Evolutionary conservation across 768 basidiomycete species (phyloP), one percentile per base, ranked within the genome.

Genomic region (Boletellus emodensis): DNA sequence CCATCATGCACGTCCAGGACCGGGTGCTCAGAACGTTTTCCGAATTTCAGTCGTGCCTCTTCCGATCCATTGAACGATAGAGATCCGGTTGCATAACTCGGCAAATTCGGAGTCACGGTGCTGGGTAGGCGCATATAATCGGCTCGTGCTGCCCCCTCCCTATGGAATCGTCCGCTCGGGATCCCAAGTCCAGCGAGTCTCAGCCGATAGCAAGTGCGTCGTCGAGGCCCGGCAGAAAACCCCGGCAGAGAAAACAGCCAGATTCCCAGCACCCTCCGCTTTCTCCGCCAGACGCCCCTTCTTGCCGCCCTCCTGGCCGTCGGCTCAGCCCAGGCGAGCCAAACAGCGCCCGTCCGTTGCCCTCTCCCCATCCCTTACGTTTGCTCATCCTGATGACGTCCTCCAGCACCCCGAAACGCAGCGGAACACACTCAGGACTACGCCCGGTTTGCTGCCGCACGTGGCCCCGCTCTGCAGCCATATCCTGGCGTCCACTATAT

Each of bases 401-500:
- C 40, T 17, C 30, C 49, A 62, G 55, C 47, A 11, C 42, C 64
- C 44, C 53, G 56, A 54, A 57, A 40, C 44, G 39, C 53, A 37
- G 44, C 55, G 38, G 54, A 59, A 36, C 63, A 59, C 39, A 15
- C 51, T 20, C 61, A 67, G 49, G 65, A 65, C 49, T 49, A 61
- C 56, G 18, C 59, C 36, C 71, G 64, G 37, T 55, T 69, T 50
- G 66, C 59, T 65, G 62, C 54, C 65, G 74, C 64, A 64, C 79
- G 63, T 65, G 68, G 59, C 35, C 67, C 64, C 43, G 65, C 70
- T 51, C 75, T 78, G 54, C 80, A 79, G 59, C 77, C 81, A 14
- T 83, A 82, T 65, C 79, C 80, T 41, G 72, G 71, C 22, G 71
- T 78, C 9, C 81, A 79, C 40, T 71, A 64, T 60, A 74, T 82